Evolutionary conservation across 2,329 filamentous ascomycete genomes (phyloP).

Genomic region (Epichloe typhina): DNA sequence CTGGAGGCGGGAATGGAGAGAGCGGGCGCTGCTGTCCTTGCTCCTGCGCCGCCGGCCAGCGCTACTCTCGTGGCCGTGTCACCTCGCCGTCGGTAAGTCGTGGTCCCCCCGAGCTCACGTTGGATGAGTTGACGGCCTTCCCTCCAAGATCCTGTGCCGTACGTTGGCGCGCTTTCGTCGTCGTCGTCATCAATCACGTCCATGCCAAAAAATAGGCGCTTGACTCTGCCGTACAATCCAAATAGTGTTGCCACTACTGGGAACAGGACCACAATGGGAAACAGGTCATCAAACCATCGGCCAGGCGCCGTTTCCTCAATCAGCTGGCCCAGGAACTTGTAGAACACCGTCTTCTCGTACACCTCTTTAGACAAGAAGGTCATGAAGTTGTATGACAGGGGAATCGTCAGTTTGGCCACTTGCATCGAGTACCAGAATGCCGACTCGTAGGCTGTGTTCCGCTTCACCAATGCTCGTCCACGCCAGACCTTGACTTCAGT

Average conservation of each 20-base stretch:
- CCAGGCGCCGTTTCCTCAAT: conserved; percentile 77
- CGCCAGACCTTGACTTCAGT: conserved; percentile 97
- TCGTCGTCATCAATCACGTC: conserved; percentile 65
- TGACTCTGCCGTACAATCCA: conserved; percentile 74
- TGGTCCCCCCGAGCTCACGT: conserved; percentile 59
- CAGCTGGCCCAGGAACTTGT: conserved; percentile 67
- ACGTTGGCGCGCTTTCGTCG: conserved; percentile 47
- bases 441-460: conserved; percentile 84
- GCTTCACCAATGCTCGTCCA: conserved; percentile 74
- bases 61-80: conserved; percentile 25
- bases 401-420: conserved; percentile 83
- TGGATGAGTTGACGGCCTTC: conserved; percentile 87
- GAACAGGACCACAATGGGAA: conserved; percentile 76
- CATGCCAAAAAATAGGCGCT: conserved; percentile 63
- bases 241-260: conserved; percentile 79
- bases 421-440: conserved; percentile 95
- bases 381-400: conserved; percentile 90
- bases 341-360: conserved; percentile 71
- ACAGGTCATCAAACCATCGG: conserved; percentile 73
- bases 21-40: conserved; percentile 30
- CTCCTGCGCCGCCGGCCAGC: conserved; percentile 12
- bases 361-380: conserved; percentile 68
- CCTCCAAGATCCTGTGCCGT: conserved; percentile 74
- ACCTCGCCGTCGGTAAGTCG: conserved; percentile 36
- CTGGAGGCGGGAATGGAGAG: conserved; percentile 33